Evolutionary conservation across 495 filamentous ascomycete species (phyloP).

Genomic region (Bombardia bombarda): DNA sequence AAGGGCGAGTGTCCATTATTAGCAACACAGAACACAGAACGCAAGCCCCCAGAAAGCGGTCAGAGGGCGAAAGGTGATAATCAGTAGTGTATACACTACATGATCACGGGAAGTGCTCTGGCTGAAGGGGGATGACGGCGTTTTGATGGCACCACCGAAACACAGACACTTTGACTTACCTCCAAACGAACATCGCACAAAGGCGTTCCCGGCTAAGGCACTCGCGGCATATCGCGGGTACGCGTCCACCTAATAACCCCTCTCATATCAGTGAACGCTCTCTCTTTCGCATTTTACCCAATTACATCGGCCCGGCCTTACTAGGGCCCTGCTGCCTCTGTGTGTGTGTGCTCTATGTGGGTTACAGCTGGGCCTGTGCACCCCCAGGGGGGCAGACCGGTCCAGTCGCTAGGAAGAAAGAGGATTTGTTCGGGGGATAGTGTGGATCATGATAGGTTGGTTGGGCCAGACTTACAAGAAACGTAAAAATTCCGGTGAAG

Average conservation of each 20-base stretch:
- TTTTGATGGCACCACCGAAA: constrained; percentile 15
- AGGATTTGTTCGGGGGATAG: no score
- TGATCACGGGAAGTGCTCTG: constrained; percentile 38
- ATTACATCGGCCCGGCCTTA: constrained; percentile 4
- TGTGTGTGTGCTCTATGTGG: no score
- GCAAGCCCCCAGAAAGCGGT: no score
- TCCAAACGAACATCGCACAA: constrained; percentile 74
- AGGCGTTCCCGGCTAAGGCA: constrained; percentile 81
- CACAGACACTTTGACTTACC: constrained; percentile 59
- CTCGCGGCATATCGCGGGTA: constrained; percentile 85
- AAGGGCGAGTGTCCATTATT: no score
- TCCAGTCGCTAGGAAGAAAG: no score
- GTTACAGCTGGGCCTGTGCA: constrained; percentile 7
- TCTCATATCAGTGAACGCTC: constrained; percentile 22
- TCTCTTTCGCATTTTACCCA: constrained; percentile 14
- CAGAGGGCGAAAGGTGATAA: constrained; percentile 29
- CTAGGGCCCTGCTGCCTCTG: not conserved
- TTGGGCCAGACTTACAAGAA: constrained; percentile 49
- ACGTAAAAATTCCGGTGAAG: constrained; percentile 86
- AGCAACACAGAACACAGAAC: no score
- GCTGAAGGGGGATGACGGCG: constrained; percentile 21
- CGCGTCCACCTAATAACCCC: constrained; percentile 57
- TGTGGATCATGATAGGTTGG: no score
- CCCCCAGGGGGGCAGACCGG: not conserved
- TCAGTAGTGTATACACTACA: no score